Evolutionary conservation across 2,329 filamentous ascomycete species (phyloP).

Genomic region (Fusarium vanettenii): DNA sequence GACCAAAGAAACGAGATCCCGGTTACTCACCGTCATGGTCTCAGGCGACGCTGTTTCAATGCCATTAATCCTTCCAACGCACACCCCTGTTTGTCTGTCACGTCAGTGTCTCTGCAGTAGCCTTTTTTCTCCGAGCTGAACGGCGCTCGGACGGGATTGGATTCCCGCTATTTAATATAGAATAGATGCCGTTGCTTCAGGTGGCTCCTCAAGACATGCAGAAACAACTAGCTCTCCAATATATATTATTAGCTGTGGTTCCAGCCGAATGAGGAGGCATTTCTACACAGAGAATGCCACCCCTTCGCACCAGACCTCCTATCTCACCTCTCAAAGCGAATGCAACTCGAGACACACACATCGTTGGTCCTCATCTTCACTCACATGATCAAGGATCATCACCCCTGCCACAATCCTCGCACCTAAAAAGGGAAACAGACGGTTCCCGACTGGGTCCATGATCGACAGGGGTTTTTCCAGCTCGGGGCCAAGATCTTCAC

Average conservation of each 20-base stretch:
- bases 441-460: constrained; percentile 13
- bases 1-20: constrained; percentile 21
- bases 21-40: constrained; percentile 25
- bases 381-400: constrained; percentile 1
- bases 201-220: neutral
- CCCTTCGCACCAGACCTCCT: neutral
- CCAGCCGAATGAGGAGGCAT: neutral
- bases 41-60: constrained; percentile 17
- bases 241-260: neutral
- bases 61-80: constrained; percentile 13
- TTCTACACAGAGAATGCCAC: neutral
- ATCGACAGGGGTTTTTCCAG: constrained; percentile 31
- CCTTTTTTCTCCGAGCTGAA: neutral
- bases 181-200: neutral
- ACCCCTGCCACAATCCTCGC: constrained; percentile 1
- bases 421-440: neutral
- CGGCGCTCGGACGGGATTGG: neutral
- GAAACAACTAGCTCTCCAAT: neutral
- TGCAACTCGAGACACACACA: constrained; percentile 3
- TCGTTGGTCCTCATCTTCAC: neutral
- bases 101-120: neutral
- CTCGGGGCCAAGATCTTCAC: neutral
- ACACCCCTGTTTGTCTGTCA: constrained; percentile 1
- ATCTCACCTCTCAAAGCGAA: neutral
- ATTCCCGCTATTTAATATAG: neutral